Base-by-base conservation (phyloP, 83 land plant species). In the Picea mariana region DNA sequence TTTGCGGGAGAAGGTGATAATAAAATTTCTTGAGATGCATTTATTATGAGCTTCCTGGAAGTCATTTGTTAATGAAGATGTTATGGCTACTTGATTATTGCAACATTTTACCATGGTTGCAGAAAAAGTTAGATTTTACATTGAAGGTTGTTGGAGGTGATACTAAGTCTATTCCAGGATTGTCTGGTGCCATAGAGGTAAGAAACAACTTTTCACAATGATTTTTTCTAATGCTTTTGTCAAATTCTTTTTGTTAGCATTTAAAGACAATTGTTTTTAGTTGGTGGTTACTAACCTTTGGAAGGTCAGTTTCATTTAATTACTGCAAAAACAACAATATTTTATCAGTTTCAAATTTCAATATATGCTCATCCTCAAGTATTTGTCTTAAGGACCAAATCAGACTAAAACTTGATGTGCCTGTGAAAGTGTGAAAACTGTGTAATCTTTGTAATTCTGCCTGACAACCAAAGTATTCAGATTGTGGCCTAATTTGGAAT, bases 81-180 rank as follows among this genome's bases (percentile, higher is more conserved):
- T 23, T 38, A 38, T 68, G 60, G 52, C 31, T 65, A 24, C 47
- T 17, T 79, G 23, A 42, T 71, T 34, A 24, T 34, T 31, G 6
- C 47, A 52, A 42, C 79, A 24, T 83, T 16, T 59, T 60, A 34
- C 66, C 68, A 62, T 77, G 40, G 63, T 15, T 87, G 72, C 87
- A 96, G 98, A 96, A 92, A 91, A 89, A 92, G 38, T 88, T 96
- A 40, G 95, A 92, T 84, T 93, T 92, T 73, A 90, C 81, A 52
- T 86, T 96, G 18, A 96, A 92, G 77, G 86, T 96, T 82, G 78
- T 94, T 81, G 97, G 98, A 77, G 98, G 97, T 49, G 94, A 96
- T 17, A 84, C 93, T 79, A 73, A 90, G 79, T 31, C 92, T 47
- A 72, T 96, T 72, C 98, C 98, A 26, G 95, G 95, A 23, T 34